Evolutionary conservation across 2,329 filamentous ascomycete genomes (phyloP).

Genomic region (Xylaria sp.): DNA sequence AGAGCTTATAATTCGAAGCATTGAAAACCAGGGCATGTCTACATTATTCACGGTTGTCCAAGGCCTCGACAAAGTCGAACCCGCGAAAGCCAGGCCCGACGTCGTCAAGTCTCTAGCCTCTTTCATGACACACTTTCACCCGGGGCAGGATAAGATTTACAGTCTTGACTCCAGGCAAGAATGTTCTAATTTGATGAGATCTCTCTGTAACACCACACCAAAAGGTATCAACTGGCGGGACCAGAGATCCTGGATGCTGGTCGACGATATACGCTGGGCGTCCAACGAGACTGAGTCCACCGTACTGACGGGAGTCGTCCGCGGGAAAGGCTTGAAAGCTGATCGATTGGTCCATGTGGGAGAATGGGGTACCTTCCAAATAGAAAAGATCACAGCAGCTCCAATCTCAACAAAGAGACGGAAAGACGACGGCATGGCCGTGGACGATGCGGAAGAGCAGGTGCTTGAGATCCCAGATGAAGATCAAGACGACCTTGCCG

Average conservation of each 20-base stretch:
- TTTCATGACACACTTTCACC: conserved; percentile 94
- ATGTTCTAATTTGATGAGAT: conserved; percentile 86
- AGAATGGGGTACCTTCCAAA: conserved; percentile 92
- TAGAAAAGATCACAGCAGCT: conserved; percentile 84
- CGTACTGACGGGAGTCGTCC: conserved; percentile 80
- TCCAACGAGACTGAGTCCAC: conserved; percentile 66
- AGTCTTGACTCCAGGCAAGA: conserved; percentile 89
- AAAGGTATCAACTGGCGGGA: conserved; percentile 97
- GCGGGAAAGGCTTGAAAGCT: conserved; percentile 85
- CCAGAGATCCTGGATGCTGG: conserved; percentile 92
- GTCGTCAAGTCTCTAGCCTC: conserved; percentile 85
- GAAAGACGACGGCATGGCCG: conserved; percentile 69
- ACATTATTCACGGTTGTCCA: conserved; percentile 88
- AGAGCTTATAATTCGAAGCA: conserved; percentile 81
- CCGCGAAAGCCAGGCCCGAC: conserved; percentile 76
- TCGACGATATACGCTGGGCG: conserved; percentile 80
- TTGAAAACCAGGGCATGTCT: conserved; percentile 93
- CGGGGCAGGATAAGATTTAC: conserved; percentile 87
- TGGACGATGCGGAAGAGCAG: conserved; percentile 63
- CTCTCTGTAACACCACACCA: conserved; percentile 87
- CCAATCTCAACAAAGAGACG: conserved; percentile 67
- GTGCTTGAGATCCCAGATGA: conserved; percentile 74
- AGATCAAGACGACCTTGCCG: conserved; percentile 81
- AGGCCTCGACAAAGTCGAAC: conserved; percentile 76
- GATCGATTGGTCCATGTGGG: conserved; percentile 90